phyloP scores from a whole-genome alignment of 352 stramenopile species.

The Globisporangium polare region DNA sequence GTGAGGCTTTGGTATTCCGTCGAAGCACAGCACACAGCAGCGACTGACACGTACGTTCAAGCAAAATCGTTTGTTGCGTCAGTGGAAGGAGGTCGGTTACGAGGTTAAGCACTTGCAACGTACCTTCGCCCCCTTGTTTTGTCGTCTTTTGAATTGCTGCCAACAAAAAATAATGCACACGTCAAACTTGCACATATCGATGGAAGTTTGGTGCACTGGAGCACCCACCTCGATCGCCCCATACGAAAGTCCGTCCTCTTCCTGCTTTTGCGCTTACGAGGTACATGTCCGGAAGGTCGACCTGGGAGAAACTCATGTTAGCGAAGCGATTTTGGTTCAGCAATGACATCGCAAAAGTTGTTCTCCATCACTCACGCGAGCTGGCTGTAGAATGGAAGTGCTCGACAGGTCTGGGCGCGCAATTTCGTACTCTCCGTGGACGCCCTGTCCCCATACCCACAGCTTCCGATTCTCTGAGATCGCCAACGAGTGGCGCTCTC shows the following conservation, averaged over 20 bases:
- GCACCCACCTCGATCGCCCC: constrained; percentile 60
- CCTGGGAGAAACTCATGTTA: constrained; percentile 19
- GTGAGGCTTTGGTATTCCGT: constrained; percentile 50
- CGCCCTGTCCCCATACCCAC: constrained; percentile 75
- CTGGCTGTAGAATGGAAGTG: constrained; percentile 49
- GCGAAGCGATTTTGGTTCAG: background rate
- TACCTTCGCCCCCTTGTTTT: constrained; percentile 33
- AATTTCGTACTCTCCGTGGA: constrained; percentile 50
- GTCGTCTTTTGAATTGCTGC: constrained; percentile 25
- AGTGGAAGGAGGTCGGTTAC: background rate
- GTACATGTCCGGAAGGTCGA: constrained; percentile 42
- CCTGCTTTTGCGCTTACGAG: constrained; percentile 55
- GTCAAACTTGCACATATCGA: background rate
- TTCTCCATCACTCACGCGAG: constrained; percentile 23
- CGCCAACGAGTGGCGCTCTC: constrained; percentile 63
- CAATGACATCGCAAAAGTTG: background rate
- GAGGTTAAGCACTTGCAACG: background rate
- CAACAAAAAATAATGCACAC: background rate
- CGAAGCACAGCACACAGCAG: constrained; percentile 46
- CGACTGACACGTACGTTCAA: constrained; percentile 20
- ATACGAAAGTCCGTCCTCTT: constrained; percentile 68
- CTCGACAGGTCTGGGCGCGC: constrained; percentile 36
- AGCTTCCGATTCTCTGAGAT: constrained; percentile 54
- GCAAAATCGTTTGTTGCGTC: background rate
- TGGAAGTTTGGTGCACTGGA: background rate